Evolutionary conservation across 495 filamentous ascomycete genomes (phyloP), one percentile per base, ranked within the genome.

Genomic region (Xylaria bambusicola): DNA sequence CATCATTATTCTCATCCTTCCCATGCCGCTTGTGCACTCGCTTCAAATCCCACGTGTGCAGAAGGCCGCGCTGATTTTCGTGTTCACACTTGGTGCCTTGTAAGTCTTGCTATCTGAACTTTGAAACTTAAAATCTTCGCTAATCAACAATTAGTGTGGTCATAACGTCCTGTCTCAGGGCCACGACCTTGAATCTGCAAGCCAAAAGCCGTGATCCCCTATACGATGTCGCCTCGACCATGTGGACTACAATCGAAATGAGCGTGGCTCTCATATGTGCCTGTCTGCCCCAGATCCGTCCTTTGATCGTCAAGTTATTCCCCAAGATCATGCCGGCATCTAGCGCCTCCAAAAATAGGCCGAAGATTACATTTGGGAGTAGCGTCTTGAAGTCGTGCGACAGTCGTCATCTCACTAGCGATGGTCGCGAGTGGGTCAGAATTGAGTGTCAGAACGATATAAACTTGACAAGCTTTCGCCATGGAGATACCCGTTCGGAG

Each of bases 41-140:
- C 65, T 85, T 9, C 77, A 81, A 33, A 68, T 86, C 6, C 80
- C 77, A 1, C 70, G 65, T 15, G 67, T 68, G 41, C 83, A 85
- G 60, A 87, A 83, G 62, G 21, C 74, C 27, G 77, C 73, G 0
- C 63, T 87, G 12, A 72, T 84, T 50, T 63, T 76, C 18, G 75
- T 86, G 20, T 86, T 87, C 61, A 74, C 76, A 1, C 70, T 87
- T 0, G 85, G 85, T 53, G 77, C 73, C 62, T 76, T 84, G 67
- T 70, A 56, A 48, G 67, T n/a, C 29, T 18, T 12, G n/a, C 9
- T 17, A 15, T 12, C 41, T 35, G 1, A 33, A 12, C 20, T 27
- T 23, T 27, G 23, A 18, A 10, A 3, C 1, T 29, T 7, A 24
- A 21, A 27, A 4, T 9, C 1, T 0, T 26, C 18, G 3, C 55